Conservation (phyloP, 129 eudicot genomes). For the Flaveria ramosissima region DNA sequence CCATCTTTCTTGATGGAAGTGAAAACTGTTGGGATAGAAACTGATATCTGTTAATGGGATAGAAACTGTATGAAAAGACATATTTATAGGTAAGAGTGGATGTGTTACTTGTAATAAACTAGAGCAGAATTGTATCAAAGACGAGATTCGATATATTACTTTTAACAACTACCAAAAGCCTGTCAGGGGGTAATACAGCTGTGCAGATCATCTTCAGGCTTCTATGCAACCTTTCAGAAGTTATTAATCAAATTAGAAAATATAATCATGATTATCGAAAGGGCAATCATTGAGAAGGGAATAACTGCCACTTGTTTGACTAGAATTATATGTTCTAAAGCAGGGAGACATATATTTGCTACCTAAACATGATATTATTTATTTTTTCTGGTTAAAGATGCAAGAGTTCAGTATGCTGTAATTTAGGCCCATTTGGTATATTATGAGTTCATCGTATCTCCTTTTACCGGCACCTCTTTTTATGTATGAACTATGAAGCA, state of each 20-base stretch:
- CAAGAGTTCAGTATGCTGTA: not conserved
- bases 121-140: constrained; percentile 8
- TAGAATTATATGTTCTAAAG: constrained; percentile 6
- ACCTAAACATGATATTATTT: not conserved
- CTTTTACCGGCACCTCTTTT: not conserved
- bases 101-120: constrained; percentile 26
- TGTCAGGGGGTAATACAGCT: constrained; percentile 37
- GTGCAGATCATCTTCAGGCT: constrained; percentile 24
- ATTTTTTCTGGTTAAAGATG: not conserved
- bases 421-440: not conserved
- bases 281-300: constrained; percentile 37
- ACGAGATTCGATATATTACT: constrained; percentile 20
- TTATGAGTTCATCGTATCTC: not conserved
- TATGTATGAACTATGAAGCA: not conserved
- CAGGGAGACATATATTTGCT: constrained; percentile 26
- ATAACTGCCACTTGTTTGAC: constrained; percentile 26
- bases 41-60: constrained; percentile 13
- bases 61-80: constrained; percentile 27
- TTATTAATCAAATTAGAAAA: constrained; percentile 34
- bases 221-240: constrained; percentile 34
- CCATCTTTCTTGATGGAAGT: constrained; percentile 49
- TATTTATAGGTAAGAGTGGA: constrained; percentile 47
- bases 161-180: constrained; percentile 27
- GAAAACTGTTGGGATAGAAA: not conserved
- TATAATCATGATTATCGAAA: constrained; percentile 21